Evolutionary conservation across 192 early-diverging fungal genomes (phyloP), one percentile per base, ranked within the genome.

Genomic region (Coemansia sp.): DNA sequence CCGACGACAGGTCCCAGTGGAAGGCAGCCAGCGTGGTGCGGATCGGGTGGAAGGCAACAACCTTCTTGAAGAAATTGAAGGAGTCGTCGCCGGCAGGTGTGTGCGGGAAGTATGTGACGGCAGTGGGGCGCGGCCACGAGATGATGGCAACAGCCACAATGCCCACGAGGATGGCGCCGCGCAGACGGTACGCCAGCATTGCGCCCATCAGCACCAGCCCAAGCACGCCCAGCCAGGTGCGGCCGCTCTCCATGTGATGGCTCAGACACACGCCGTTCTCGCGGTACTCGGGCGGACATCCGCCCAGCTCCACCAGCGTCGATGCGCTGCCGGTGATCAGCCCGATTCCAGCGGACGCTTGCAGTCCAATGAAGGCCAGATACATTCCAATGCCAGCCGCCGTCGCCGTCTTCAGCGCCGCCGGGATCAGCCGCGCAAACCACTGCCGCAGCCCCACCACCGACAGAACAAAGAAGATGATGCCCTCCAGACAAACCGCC

Each of bases 401-500:
- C 19, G 88, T 90, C 32, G 90, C 92, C 16, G 90, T 83, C 73
- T 92, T 92, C 68, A 93, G 85, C 58, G 82, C 82, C 61, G 81
- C 76, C 7, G 92, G 91, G 57, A 94, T 90, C 43, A 86, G 65
- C 11, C 88, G 83, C 25, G 91, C 90, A 69, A 94, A 85, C 86
- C 89, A 88, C 77, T 94, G 91, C 45, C 92, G 89, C n/a, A 93
- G 70, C 50, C 92, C 92, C 17, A 94, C 68, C 38, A 91, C 83
- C 11, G 92, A 90, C 25, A 94, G 82, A 17, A 88, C 67, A 62
- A 92, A 85, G 70, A 94, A 94, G 64, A 93, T 84, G 19, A 94
- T 55, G 22, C 92, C 92, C 79, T 94, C 92, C 63, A 94, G 87
- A 63, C 90, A 90, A 63, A 94, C 91, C 4, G 92, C 92, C 11